Percentiles rank a stretch among this genome's conserved stretches.
phyloP scores from a whole-genome alignment of 257 asterid genomes.

The Cynanchum wilfordii region DNA sequence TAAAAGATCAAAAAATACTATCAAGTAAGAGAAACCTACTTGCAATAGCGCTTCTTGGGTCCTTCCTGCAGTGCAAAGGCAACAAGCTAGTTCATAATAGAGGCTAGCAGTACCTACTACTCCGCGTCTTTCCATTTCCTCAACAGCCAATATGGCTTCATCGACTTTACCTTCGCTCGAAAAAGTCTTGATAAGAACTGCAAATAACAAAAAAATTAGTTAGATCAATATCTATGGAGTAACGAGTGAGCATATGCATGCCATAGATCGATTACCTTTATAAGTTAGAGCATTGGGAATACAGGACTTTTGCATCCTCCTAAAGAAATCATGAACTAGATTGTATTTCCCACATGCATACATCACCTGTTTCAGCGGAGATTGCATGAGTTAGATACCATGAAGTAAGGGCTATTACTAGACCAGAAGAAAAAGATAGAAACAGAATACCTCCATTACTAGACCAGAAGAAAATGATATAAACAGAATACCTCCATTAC shows the following conservation, averaged over 20 bases:
- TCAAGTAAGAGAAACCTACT: constrained; percentile 31
- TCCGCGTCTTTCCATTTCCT: constrained; percentile 88
- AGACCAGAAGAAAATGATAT: not conserved
- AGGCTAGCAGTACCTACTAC: constrained; percentile 83
- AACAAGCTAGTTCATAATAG: constrained; percentile 92
- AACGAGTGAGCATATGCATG: constrained; percentile 2
- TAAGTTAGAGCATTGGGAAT: constrained; percentile 82
- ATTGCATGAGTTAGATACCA: not conserved
- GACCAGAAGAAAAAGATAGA: not conserved
- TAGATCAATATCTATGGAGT: not conserved
- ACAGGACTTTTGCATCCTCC: constrained; percentile 66
- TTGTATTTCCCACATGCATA: constrained; percentile 72
- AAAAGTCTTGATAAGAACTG: constrained; percentile 74
- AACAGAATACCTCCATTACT: not conserved
- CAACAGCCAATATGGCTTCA: constrained; percentile 67
- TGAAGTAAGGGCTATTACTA: not conserved
- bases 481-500: constrained; percentile 70
- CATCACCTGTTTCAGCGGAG: constrained; percentile 66
- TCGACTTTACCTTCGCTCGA: constrained; percentile 81
- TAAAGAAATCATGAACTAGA: constrained; percentile 88
- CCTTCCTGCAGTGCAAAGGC: constrained; percentile 93
- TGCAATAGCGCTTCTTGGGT: constrained; percentile 78
- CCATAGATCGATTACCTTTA: constrained; percentile 47
- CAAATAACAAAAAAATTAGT: constrained; percentile 19
- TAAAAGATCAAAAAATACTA: constrained; percentile 8